These are phyloP conservation scores for Dryas octopetala DNA, from an alignment of 306 rosid genomes.

Conservation along the genomic window DNA sequence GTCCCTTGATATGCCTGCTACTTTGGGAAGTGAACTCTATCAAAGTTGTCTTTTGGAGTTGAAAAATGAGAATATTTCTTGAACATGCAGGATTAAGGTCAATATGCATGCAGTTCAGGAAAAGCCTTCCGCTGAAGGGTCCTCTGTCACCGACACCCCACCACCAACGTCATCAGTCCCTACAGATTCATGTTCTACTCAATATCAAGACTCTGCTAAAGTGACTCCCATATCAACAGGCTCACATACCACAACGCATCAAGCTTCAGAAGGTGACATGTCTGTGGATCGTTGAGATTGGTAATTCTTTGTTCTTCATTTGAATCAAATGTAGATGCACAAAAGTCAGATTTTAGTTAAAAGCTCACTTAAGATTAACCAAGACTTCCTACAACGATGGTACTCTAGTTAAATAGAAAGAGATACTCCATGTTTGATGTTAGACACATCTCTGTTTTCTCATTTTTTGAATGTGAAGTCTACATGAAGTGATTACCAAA, in stretches of 20 bases:
- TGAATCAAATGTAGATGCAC: constrained; percentile 28
- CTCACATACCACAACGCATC: constrained; percentile 35
- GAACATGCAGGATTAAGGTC: constrained; percentile 78
- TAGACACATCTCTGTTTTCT: not conserved
- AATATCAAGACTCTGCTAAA: not conserved
- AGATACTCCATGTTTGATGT: constrained; percentile 4
- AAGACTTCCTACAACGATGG: not conserved
- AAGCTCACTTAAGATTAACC: constrained; percentile 9
- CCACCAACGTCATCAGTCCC: not conserved
- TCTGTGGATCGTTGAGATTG: constrained; percentile 30
- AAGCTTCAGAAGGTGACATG: constrained; percentile 39
- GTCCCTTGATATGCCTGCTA: not conserved
- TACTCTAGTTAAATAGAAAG: constrained; percentile 30
- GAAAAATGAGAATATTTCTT: constrained; percentile 5
- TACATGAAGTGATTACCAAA: not conserved
- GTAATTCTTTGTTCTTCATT: constrained; percentile 15
- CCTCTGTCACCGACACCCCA: constrained; percentile 12
- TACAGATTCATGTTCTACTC: not conserved
- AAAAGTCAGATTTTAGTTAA: constrained; percentile 23
- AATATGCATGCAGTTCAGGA: constrained; percentile 85
- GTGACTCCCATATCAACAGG: constrained; percentile 26
- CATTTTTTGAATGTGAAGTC: not conserved
- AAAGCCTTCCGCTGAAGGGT: constrained; percentile 36
- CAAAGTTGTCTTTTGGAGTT: not conserved
- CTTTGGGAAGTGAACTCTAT: constrained; percentile 4